Percentiles rank a stretch among this genome's conserved stretches.
Conservation (phyloP, 129 eudicot species). For the Apium graveolens region DNA sequence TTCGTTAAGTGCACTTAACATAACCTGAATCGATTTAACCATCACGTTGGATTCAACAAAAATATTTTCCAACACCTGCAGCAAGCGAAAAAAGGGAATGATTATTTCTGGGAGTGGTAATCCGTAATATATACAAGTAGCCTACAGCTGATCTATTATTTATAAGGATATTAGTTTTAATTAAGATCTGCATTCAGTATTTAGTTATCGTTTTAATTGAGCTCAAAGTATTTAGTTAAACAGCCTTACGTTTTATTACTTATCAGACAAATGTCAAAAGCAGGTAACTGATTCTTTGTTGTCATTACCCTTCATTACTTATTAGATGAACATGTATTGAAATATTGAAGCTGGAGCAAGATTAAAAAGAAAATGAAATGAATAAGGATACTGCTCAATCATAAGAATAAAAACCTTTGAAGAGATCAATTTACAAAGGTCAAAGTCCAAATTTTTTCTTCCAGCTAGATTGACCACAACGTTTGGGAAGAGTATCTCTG, state of each 20-base stretch:
- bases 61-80: constrained; percentile 75
- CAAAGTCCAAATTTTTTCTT: constrained; percentile 53
- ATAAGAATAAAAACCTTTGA: constrained; percentile 45
- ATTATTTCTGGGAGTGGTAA: neutral
- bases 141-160: neutral
- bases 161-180: neutral
- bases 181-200: neutral
- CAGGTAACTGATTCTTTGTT: neutral
- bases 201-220: neutral
- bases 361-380: neutral
- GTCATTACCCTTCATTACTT: neutral
- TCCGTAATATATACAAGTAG: neutral
- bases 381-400: neutral
- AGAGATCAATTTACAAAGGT: constrained; percentile 71
- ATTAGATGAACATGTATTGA: neutral
- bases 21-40: constrained; percentile 67
- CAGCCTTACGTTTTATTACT: neutral
- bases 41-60: constrained; percentile 62
- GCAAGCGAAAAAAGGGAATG: constrained; percentile 14
- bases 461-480: constrained; percentile 74
- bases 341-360: neutral
- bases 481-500: constrained; percentile 77
- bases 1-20: constrained; percentile 83
- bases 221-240: neutral
- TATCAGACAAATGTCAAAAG: neutral